Evolutionary conservation across 2,329 filamentous ascomycete genomes (phyloP).

Genomic region (Fusarium stilboides): DNA sequence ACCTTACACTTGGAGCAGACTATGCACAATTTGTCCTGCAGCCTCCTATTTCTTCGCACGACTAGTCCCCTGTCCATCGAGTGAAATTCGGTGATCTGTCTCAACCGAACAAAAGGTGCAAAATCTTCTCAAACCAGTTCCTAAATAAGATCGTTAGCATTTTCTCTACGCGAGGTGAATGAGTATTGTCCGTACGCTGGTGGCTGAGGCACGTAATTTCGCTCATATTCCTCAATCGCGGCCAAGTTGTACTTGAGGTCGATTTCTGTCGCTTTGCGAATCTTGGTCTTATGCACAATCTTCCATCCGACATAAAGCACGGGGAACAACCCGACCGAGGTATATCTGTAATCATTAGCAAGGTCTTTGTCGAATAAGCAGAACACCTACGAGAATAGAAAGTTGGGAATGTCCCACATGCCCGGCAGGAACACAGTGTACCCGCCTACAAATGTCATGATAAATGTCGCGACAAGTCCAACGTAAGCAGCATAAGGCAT

Average conservation of each 20-base stretch:
- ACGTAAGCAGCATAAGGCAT: conserved; percentile 83
- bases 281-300: conserved; percentile 22
- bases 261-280: conserved; percentile 5
- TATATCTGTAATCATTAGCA: conserved; percentile 4
- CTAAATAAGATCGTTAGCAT: not conserved
- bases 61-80: too few relatives aligned
- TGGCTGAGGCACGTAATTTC: conserved; percentile 10
- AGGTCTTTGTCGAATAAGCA: rapidly evolving
- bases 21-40: too few relatives aligned
- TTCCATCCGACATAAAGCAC: conserved; percentile 24
- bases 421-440: conserved; percentile 82
- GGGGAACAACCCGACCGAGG: conserved; percentile 16
- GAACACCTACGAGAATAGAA: conserved; percentile 76
- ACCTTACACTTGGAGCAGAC: too few relatives aligned
- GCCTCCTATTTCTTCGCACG: too few relatives aligned
- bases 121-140: conserved; percentile 25
- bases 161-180: rapidly evolving
- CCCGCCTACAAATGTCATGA: conserved; percentile 83
- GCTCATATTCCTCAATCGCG: conserved; percentile 20
- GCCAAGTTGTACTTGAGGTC: conserved; percentile 8
- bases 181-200: not conserved
- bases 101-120: conserved; percentile 14
- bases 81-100: too few relatives aligned
- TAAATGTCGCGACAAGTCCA: conserved; percentile 72
- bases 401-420: conserved; percentile 77